A percentile compares a stretch with the other conserved stretches of the same genome.
These are phyloP conservation scores for Beauveria sp. DNA, from an alignment of 2,329 filamentous ascomycete species.

Conservation along the genomic window DNA sequence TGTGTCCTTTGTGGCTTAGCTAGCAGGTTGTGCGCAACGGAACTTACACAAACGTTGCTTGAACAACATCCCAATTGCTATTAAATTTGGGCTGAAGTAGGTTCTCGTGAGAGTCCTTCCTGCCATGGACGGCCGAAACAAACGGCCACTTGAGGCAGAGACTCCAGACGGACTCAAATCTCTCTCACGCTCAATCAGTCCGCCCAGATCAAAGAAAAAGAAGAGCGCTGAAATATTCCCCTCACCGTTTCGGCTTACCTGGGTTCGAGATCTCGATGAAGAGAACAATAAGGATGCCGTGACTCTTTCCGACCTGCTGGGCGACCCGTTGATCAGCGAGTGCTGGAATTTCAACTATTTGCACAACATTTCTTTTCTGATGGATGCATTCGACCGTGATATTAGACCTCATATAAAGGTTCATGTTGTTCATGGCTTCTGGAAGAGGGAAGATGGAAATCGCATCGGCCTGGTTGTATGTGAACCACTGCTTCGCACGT, in stretches of 20 bases:
- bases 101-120: background rate
- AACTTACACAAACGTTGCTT: background rate
- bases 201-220: slow-evolving; percentile 30
- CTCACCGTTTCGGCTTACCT: slow-evolving; percentile 67
- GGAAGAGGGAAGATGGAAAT: slow-evolving; percentile 59
- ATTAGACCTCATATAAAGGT: slow-evolving; percentile 41
- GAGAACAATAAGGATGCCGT: slow-evolving; percentile 58
- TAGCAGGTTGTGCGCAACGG: background rate
- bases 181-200: slow-evolving; percentile 36
- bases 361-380: slow-evolving; percentile 51
- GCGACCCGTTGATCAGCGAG: slow-evolving; percentile 65
- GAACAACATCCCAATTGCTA: background rate
- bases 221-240: slow-evolving; percentile 23
- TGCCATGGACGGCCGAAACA: background rate
- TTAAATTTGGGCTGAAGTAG: background rate
- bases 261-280: slow-evolving; percentile 55
- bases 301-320: slow-evolving; percentile 58
- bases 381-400: slow-evolving; percentile 46
- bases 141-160: background rate
- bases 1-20: background rate
- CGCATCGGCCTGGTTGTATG: slow-evolving; percentile 48
- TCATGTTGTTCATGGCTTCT: slow-evolving; percentile 54
- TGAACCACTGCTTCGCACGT: background rate
- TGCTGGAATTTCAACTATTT: slow-evolving; percentile 66
- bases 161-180: slow-evolving; percentile 18